These are phyloP conservation scores for Rachicladosporium sp. DNA, from an alignment of 2,329 filamentous ascomycete species.

Conservation along the genomic window DNA sequence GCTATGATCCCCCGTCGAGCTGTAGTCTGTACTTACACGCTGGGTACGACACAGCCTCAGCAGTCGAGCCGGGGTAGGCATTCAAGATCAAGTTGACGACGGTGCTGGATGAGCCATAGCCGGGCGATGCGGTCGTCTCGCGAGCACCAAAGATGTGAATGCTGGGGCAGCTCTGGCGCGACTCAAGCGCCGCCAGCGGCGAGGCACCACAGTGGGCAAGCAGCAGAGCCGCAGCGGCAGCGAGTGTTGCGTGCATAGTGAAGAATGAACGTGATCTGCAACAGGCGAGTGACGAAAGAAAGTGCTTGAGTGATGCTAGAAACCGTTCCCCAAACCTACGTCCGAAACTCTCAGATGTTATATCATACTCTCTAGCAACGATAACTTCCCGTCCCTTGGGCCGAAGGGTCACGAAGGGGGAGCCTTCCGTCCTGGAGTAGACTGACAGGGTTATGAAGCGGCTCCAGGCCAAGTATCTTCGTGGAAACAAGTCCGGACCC, in stretches of 20 bases:
- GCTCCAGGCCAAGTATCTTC: too few species aligned
- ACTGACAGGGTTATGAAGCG: too few species aligned
- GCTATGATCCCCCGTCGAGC: not conserved
- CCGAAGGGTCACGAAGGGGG: too few species aligned
- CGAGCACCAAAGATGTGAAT: conserved; percentile 35
- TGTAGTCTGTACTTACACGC: conserved; percentile 23
- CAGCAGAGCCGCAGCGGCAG: conserved; percentile 1
- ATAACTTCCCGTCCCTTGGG: too few species aligned
- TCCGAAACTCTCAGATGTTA: too few species aligned
- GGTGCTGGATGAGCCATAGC: conserved; percentile 28
- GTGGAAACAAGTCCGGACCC: too few species aligned
- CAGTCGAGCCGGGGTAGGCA: conserved; percentile 28
- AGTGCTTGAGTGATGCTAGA: too few species aligned
- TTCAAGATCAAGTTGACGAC: conserved; percentile 29
- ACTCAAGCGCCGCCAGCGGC: conserved; percentile 4
- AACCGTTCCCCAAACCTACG: too few species aligned
- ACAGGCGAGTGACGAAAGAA: too few species aligned
- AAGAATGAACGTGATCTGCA: not conserved
- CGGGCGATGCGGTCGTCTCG: conserved; percentile 29
- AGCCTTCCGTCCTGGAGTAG: too few species aligned
- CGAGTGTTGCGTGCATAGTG: conserved; percentile 1
- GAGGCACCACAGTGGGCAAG: conserved; percentile 4
- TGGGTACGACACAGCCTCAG: conserved; percentile 35
- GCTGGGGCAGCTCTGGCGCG: conserved; percentile 23
- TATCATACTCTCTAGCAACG: too few species aligned